Evolutionary conservation across 106 monocot genomes (phyloP), one percentile per base, ranked within the genome.

Genomic region (Phalaenopsis aphrodite): DNA sequence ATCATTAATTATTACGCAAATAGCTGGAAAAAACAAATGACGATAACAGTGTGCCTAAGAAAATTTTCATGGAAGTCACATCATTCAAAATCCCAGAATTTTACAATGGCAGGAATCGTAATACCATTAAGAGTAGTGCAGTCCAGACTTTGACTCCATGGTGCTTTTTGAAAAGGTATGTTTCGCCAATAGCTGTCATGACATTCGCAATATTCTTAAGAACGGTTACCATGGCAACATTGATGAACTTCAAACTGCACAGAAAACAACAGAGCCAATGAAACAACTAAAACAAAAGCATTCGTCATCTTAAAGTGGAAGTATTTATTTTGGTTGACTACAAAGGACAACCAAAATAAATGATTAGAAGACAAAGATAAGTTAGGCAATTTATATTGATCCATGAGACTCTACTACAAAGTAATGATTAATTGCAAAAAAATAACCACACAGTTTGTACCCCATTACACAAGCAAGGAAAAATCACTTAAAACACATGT

Each of bases 211-310:
- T 81, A 78, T 98, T 98, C 89, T 98, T 98, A 79, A 98, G 77
- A 74, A 98, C 78, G 19, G 97, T 98, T 77, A 94, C 92, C 97
- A 98, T 98, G 49, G 97, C 97, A 79, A 98, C 94, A 84, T 98
- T 98, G 61, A 98, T 98, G 75, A 92, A 88, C 78, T 89, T 94
- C 79, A 98, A 83, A 81, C 97, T 98, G 91, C 80, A 30, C 30
- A 88, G 76, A 78, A 65, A 56, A 67, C 7, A 85, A 79, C 21
- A 37, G 45, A 42, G 41, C 6, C 41, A 16, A 14, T 81, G 11
- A 78, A 45, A 49, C 10, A 57, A 41, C 17, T 39, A 30, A 5
- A 77, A 11, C 39, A 37, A 36, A 69, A 38, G 69, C 21, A 5
- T 69, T 14, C 5, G 14, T 69, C 69, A 69, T 38, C 10, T 69